A percentile compares a stretch with the other conserved stretches of the same genome.
Conservation (phyloP, 306 rosid species). For the Acacia confusa region DNA sequence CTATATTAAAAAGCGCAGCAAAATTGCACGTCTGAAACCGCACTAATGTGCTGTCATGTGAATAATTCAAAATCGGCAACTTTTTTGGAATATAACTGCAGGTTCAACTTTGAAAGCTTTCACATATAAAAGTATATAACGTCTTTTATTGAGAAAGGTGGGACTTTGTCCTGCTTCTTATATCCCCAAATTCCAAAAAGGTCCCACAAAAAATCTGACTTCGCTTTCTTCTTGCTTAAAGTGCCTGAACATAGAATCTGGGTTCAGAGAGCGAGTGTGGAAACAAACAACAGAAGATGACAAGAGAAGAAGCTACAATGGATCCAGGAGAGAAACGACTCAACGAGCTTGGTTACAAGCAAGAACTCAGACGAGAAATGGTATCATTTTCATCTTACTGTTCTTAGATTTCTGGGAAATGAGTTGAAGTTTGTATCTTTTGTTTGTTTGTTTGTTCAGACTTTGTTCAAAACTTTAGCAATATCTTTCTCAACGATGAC, state of each 20-base stretch:
- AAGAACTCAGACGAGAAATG: conserved; percentile 86
- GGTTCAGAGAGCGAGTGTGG: conserved; percentile 26
- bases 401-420: not conserved
- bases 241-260: conserved; percentile 11
- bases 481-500: conserved; percentile 87
- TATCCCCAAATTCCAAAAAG: not conserved
- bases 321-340: conserved; percentile 82
- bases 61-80: conserved; percentile 27
- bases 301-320: conserved; percentile 34
- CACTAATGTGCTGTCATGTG: not conserved
- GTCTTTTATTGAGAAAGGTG: not conserved
- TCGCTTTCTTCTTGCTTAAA: not conserved
- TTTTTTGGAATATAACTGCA: not conserved
- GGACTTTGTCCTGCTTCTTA: not conserved
- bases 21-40: not conserved
- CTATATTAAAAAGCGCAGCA: not conserved
- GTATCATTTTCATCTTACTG: conserved; percentile 28
- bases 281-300: conserved; percentile 3
- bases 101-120: not conserved
- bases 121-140: not conserved
- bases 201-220: not conserved
- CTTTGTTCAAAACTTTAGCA: conserved; percentile 87
- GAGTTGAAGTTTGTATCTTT: not conserved
- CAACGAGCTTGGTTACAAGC: conserved; percentile 87
- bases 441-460: conserved; percentile 48